phyloP scores from a whole-genome alignment of 306 rosid species.

The Oemleria cerasiformis region DNA sequence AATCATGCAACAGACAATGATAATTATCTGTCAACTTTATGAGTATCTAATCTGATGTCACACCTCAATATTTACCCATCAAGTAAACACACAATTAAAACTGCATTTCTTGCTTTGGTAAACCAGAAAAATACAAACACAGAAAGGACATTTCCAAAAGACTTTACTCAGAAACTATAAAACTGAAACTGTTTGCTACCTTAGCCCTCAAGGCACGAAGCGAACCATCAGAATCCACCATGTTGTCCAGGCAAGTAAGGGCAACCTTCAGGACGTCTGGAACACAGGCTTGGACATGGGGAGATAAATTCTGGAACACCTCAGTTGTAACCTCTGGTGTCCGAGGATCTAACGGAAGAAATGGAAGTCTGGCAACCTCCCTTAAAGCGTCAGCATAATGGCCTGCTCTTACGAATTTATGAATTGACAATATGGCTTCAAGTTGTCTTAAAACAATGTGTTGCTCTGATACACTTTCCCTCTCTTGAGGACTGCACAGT shows the following conservation, averaged over 20 bases:
- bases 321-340: constrained; percentile 61
- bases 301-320: constrained; percentile 69
- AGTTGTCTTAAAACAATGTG: constrained; percentile 90
- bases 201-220: constrained; percentile 92
- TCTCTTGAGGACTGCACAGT: constrained; percentile 78
- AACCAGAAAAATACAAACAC: not conserved
- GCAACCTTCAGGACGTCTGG: constrained; percentile 90
- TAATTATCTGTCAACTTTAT: not conserved
- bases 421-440: constrained; percentile 78
- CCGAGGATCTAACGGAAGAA: constrained; percentile 90
- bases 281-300: constrained; percentile 89
- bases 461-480: constrained; percentile 77
- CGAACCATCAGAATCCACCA: constrained; percentile 80
- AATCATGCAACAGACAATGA: constrained; percentile 11
- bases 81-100: not conserved
- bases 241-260: constrained; percentile 84
- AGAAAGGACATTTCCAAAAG: not conserved
- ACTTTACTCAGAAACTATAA: not conserved
- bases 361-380: constrained; percentile 89
- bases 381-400: constrained; percentile 70
- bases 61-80: not conserved
- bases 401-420: constrained; percentile 83
- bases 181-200: constrained; percentile 39
- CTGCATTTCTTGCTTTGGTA: not conserved
- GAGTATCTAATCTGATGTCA: not conserved